Evolutionary conservation across 352 stramenopile genomes (phyloP).

Genomic region (Blastocystis sp.): DNA sequence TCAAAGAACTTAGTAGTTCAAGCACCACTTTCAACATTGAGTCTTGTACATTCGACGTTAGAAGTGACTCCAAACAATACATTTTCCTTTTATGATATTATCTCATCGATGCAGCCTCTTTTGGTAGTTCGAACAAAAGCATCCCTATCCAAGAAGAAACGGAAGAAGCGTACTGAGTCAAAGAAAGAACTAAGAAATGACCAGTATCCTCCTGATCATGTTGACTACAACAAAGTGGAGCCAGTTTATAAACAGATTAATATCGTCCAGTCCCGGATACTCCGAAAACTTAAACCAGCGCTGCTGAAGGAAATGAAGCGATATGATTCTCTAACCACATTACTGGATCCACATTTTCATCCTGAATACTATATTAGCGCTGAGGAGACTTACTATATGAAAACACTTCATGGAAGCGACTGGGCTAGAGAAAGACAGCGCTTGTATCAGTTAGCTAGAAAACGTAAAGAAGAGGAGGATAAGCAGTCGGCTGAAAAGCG

Average conservation of each 20-base stretch:
- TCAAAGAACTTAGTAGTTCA: no score
- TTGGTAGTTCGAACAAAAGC: not conserved
- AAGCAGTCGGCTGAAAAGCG: not conserved
- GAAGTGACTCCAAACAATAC: no score
- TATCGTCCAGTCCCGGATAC: not conserved
- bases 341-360: not conserved
- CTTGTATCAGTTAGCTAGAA: not conserved
- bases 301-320: not conserved
- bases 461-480: not conserved
- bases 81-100: no score
- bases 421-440: not conserved
- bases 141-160: not conserved
- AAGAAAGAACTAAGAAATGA: not conserved
- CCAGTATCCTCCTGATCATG: constrained; percentile 10
- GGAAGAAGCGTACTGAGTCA: not conserved
- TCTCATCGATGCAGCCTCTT: not conserved
- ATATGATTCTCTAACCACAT: not conserved
- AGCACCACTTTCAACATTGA: no score
- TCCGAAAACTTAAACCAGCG: not conserved
- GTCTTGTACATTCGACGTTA: no score
- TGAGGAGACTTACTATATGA: not conserved
- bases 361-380: not conserved
- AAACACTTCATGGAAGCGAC: not conserved
- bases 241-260: not conserved
- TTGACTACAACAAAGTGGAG: not conserved